Evolutionary conservation across 2,329 filamentous ascomycete species (phyloP), one percentile per base, ranked within the genome.

Genomic region (Talaromyces sp.): DNA sequence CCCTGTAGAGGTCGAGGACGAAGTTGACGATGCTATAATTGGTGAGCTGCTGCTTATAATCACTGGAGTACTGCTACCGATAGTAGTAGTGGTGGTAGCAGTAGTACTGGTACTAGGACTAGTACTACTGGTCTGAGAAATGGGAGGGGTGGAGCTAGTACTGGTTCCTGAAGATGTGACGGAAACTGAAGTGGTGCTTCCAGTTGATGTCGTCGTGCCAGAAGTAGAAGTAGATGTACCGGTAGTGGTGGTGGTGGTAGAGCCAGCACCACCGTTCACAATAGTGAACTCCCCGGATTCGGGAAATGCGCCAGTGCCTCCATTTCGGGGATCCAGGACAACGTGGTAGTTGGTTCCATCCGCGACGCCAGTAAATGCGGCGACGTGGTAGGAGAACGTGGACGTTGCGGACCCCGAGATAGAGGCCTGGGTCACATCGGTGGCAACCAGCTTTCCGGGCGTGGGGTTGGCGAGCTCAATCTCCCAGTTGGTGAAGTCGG

Each of bases 401-500:
- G 62, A 46, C 5, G 62, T 63, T 7, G 33, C 37, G 33, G 57
- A 52, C 5, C 48, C 37, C 28, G 57, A 18, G 31, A 60, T 44
- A 28, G 57, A 21, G 48, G 37, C 11, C 33, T 55, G 57, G 39
- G 44, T 60, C 48, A 63, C 58, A 35, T 57, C 50, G 40, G 62
- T 63, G 40, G 57, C 62, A 9, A 63, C n/a, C 16, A 63, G 48
- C 16, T 60, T 60, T 33, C 50, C 50, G 5, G 50, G 61, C 0
- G 16, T 21, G 2, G 61, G 61, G 40, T 63, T 58, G 50, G 56
- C 62, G 14, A 63, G 40, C 50, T 60, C 57, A n/a, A 63, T 60
- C 23, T 63, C 62, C 62, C 62, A 63, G 62, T 63, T 48, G 33
- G 40, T 56, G 37, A 46, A 56, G 33, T 63, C 62, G 39, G 62